These are phyloP conservation scores for Pythium insidiosum DNA, from an alignment of 352 stramenopile species.

Conservation along the genomic window DNA sequence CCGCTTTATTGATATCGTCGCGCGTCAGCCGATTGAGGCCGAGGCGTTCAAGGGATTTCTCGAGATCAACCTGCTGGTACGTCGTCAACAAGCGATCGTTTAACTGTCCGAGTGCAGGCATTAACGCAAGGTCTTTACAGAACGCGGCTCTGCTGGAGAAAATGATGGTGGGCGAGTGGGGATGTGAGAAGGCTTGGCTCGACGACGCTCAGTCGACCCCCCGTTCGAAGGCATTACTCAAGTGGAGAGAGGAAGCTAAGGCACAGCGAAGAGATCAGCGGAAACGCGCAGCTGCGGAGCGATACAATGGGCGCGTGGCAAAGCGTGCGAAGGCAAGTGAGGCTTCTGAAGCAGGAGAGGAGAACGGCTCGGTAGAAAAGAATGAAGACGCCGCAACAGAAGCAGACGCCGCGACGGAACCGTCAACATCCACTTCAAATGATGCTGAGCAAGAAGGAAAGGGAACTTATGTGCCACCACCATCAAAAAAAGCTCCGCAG, in stretches of 20 bases:
- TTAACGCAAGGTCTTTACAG: constrained; percentile 7
- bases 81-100: not conserved
- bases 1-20: constrained; percentile 67
- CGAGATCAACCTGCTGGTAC: constrained; percentile 77
- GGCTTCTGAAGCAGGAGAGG: constrained; percentile 20
- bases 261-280: constrained; percentile 40
- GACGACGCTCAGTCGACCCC: constrained; percentile 36
- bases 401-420: not conserved
- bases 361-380: not conserved
- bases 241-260: constrained; percentile 64
- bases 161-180: constrained; percentile 64
- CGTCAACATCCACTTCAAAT: too few species aligned
- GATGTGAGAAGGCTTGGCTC: constrained; percentile 47
- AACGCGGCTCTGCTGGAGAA: constrained; percentile 49
- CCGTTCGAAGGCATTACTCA: constrained; percentile 48
- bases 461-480: too few species aligned
- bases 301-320: constrained; percentile 22
- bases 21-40: constrained; percentile 29
- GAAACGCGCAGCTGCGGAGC: constrained; percentile 50
- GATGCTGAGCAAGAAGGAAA: too few species aligned
- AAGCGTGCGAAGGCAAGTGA: constrained; percentile 28
- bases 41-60: constrained; percentile 54
- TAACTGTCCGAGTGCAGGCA: not conserved
- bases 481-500: too few species aligned
- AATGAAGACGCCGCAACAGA: not conserved